These are phyloP conservation scores for Echeveria elegans DNA, from an alignment of 164 flowering plant genomes.

Conservation along the genomic window DNA sequence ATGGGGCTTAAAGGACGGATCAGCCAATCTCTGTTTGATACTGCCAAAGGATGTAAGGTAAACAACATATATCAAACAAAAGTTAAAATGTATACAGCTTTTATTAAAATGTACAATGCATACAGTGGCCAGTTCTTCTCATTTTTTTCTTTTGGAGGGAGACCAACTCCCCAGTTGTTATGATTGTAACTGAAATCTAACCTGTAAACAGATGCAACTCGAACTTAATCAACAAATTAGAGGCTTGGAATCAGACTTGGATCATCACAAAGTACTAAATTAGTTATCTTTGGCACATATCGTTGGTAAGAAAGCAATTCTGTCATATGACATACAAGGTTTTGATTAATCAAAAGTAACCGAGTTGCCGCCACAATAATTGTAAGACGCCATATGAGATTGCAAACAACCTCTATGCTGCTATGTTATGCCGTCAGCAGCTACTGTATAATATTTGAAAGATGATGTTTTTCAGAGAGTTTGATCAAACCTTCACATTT, in stretches of 20 bases:
- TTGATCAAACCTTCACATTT: no score
- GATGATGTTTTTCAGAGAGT: background rate
- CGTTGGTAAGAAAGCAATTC: background rate
- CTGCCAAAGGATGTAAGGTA: slow-evolving; percentile 27
- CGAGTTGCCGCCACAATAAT: background rate
- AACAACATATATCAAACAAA: background rate
- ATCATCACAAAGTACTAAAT: background rate
- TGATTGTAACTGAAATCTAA: slow-evolving; percentile 69
- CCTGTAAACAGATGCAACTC: slow-evolving; percentile 31
- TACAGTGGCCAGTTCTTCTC: slow-evolving; percentile 85
- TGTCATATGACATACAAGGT: background rate
- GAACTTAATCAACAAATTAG: background rate
- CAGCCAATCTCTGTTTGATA: slow-evolving; percentile 73
- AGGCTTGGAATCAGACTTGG: background rate
- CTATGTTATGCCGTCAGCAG: no score
- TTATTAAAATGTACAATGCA: slow-evolving; percentile 18
- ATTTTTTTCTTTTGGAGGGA: slow-evolving; percentile 86
- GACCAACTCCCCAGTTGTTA: slow-evolving; percentile 95
- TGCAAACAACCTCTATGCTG: background rate
- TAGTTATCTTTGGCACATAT: background rate
- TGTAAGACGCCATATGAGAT: background rate
- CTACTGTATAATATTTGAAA: background rate
- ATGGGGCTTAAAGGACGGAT: slow-evolving; percentile 73
- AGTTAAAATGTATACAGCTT: background rate
- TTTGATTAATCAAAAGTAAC: background rate